phyloP scores from a whole-genome alignment of 176 grass and related monocot species.

The Elymus sibiricus region DNA sequence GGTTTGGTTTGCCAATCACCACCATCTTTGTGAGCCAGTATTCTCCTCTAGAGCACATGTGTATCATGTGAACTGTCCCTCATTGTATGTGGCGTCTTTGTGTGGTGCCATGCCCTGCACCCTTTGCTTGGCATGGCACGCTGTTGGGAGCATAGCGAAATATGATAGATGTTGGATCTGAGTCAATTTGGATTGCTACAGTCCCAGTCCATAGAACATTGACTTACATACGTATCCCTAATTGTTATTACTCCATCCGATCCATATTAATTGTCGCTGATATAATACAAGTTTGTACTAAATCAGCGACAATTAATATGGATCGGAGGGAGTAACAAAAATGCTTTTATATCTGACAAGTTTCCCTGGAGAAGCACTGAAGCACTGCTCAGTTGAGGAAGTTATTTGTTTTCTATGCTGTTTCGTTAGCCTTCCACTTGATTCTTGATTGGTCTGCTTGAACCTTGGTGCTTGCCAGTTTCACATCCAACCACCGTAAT shows the following conservation, averaged over 20 bases:
- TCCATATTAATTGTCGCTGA: too few species aligned
- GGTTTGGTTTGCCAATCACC: neutral
- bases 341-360: neutral
- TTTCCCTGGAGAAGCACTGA: neutral
- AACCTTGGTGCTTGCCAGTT: conserved; percentile 5
- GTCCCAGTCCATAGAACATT: neutral
- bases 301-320: too few species aligned
- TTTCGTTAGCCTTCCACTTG: neutral
- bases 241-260: neutral
- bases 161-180: neutral
- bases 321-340: neutral
- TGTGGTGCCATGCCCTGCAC: neutral
- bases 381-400: neutral
- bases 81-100: neutral
- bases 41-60: neutral
- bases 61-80: neutral
- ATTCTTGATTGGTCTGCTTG: neutral
- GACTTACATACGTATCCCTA: neutral
- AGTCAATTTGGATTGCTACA: neutral
- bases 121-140: neutral
- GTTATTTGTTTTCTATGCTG: neutral
- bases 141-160: neutral
- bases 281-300: too few species aligned
- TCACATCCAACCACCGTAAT: neutral
- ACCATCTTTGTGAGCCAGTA: neutral